Base-by-base conservation (phyloP, 75 land plant genomes). In the Cupressus sempervirens region DNA sequence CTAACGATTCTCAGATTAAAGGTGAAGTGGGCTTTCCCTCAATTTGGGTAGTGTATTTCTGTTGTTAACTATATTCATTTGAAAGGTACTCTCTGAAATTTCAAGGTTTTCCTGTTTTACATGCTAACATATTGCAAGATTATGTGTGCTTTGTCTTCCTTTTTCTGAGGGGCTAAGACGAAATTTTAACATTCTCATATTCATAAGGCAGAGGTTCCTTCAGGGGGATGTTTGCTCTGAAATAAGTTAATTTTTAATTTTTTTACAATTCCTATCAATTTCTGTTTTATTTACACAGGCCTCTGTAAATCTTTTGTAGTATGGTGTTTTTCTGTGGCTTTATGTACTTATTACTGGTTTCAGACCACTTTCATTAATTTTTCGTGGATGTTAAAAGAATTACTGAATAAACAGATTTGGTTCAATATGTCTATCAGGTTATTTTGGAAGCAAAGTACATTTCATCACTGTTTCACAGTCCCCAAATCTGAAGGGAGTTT, bases 381-480 rank as follows among this genome's bases (percentile, higher is more conserved):
- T 50, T 62, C 8, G 5, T 62, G 29, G 8, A 23, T 23, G n/a
- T 62, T 23, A 23, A 7, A 2, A 8, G 26, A 62, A 23, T 62
- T 62, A 16, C 23, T 5, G 20, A 18, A 1, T 56, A 12, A 62
- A 7, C 26, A 23, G 43, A 76, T 1, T 40, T 32, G 79, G 3
- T 23, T 76, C 23, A 16, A 38, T 76, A 7, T 76, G 79, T 6
- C 3, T 40, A 23, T 5, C 86, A 93, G 94, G 82, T 45, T 48
- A 84, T 83, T 93, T 90, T 26, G 75, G 86, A 16, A 80, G 88
- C 53, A 50, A 50, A n/a, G 77, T 91, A 50, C 58, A 89, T 76
- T 93, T 93, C 77, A 52, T 88, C 38, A 93, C 93, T 0, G 93
- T 93, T 12, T 91, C 94, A 29, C 88, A 91, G 48, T 91, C 93